These are phyloP conservation scores for Nitzschia putrida DNA, from an alignment of 108 stramenopile genomes.

Conservation along the genomic window DNA sequence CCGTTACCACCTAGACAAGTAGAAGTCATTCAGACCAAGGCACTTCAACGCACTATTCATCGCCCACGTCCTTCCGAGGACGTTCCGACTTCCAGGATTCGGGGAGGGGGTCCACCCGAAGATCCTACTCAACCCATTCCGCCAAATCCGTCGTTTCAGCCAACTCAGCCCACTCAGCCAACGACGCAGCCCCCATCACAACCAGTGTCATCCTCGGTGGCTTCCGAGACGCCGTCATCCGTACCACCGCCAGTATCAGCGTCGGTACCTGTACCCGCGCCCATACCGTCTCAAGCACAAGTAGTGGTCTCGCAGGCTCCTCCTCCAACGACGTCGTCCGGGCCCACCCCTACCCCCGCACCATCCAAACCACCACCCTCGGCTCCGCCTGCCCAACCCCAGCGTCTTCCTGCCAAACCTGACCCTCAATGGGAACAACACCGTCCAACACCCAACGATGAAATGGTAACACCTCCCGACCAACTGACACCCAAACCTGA, in stretches of 20 bases:
- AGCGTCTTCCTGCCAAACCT: slow-evolving; percentile 42
- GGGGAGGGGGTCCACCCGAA: slow-evolving; percentile 45
- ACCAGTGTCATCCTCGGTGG: slow-evolving; percentile 1
- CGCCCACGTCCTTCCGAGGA: slow-evolving; percentile 4
- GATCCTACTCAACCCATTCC: not conserved
- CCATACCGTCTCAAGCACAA: slow-evolving; percentile 2
- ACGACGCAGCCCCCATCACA: not conserved
- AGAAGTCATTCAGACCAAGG: slow-evolving; percentile 15
- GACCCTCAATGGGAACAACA: slow-evolving; percentile 52
- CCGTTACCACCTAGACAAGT: not conserved
- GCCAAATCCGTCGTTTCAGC: too few species aligned
- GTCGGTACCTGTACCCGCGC: not conserved
- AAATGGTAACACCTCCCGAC: slow-evolving; percentile 44
- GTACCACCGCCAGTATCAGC: slow-evolving; percentile 3
- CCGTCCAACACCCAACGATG: slow-evolving; percentile 53
- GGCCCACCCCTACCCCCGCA: slow-evolving; percentile 12
- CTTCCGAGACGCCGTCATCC: not conserved
- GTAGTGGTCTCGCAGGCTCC: not conserved
- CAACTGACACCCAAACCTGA: slow-evolving; percentile 50
- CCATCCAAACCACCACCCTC: slow-evolving; percentile 10
- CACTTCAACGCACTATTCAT: slow-evolving; percentile 18
- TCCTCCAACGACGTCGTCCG: not conserved
- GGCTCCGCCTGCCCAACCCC: slow-evolving; percentile 19
- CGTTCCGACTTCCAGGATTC: slow-evolving; percentile 37
- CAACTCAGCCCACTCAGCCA: not conserved